Conservation (phyloP, 768 basidiomycete genomes). For the Lentinula sp. region DNA sequence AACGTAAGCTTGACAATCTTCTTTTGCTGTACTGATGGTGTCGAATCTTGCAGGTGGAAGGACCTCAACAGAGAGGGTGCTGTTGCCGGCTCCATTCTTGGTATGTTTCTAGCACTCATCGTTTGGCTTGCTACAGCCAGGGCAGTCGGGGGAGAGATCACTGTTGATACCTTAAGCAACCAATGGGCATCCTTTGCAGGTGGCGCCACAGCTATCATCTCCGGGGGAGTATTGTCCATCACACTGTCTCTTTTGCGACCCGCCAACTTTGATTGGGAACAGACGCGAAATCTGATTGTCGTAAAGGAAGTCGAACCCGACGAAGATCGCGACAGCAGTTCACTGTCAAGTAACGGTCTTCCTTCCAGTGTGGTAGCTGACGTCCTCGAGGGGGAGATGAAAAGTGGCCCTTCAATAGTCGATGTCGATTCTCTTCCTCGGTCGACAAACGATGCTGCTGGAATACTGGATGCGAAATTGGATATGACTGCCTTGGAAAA, state of each 20-base stretch:
- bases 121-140: conserved; percentile 20
- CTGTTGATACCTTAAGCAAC: conserved; percentile 17
- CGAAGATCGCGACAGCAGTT: neutral
- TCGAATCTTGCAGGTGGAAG: conserved; percentile 12
- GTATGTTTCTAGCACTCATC: conserved; percentile 18
- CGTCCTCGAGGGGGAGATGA: neutral
- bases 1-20: neutral
- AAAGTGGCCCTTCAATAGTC: neutral
- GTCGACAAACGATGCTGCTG: no score
- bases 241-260: conserved; percentile 18
- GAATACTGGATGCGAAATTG: neutral
- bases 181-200: conserved; percentile 21
- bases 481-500: neutral
- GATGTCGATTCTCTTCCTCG: neutral
- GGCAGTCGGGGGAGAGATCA: conserved; percentile 13
- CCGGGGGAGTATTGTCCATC: conserved; percentile 17
- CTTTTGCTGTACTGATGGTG: neutral
- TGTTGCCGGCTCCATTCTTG: conserved; percentile 18
- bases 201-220: conserved; percentile 18
- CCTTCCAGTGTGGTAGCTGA: neutral
- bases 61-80: conserved; percentile 16
- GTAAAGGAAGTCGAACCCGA: conserved; percentile 6
- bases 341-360: neutral
- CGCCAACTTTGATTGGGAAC: conserved; percentile 21
- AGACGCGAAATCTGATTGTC: conserved; percentile 13